Base-by-base conservation (phyloP, 2,329 filamentous ascomycete species). In the Akanthomyces lecanii region DNA sequence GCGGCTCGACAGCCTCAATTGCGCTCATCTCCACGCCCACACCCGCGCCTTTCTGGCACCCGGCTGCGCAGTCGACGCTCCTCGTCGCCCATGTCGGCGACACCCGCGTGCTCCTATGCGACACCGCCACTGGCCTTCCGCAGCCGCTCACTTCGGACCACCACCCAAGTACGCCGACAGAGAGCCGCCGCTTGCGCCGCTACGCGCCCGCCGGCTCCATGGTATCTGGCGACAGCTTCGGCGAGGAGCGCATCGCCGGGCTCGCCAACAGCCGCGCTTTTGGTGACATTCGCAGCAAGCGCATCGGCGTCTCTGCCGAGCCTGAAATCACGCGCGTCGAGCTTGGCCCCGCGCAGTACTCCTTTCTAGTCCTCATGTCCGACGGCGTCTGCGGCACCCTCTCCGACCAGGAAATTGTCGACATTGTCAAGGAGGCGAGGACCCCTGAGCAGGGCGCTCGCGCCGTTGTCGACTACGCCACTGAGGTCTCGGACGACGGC, bases 241-340 rank as follows among this genome's bases (percentile, higher is more conserved):
- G 95, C 71, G 95, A 99, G 77, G 93, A 98, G 77, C 92, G 95
- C 68, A 95, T 99, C 75, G 88, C 88, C 16, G 94, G 95, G 0
- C 83, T 99, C 0, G 95, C 95, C 68, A 99, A 99, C 77, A 96
- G 91, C 38, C 90, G 95, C 36, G 85, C 95, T 4, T 98, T 99
- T 73, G 95, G 95, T 30, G 95, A 99, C 78, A 92, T 97, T 77
- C 84, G 85, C 40, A 91, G 88, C 63, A 99, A 99, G 77, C 89
- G 94, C 60, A 89, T 98, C 59, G 95, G 95, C 33, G 94, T 99
- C 14, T 93, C 89, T 4, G 95, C 95, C 1, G 95, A 99, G 76
- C 95, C 95, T 0, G 93, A 98, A 71, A 86, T 97, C 65, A 86
- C 85, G 1, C 87, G 90, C 42, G 80, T 92, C 14, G 91, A 97